Conservation (phyloP, 176 grass and related monocot species). For the Puya raimondii region DNA sequence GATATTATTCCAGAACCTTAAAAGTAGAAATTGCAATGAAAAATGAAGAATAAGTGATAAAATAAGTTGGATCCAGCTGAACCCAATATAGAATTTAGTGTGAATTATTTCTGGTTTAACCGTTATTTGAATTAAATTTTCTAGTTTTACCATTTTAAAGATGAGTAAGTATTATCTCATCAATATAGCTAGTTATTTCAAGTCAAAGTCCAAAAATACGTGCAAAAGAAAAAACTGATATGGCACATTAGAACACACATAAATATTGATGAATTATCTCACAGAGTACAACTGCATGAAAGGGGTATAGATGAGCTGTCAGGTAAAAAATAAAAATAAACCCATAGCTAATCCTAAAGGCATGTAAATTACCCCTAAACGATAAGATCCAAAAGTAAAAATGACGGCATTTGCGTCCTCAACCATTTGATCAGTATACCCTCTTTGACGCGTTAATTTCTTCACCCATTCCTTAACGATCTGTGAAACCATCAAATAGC, state of each 20-base stretch:
- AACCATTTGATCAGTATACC: conserved; percentile 86
- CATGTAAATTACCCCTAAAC: conserved; percentile 59
- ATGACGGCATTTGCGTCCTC: conserved; percentile 89
- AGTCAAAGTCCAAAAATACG: background rate
- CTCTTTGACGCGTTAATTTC: conserved; percentile 76
- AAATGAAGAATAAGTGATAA: background rate
- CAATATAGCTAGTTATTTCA: background rate
- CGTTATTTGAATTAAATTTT: too few species aligned
- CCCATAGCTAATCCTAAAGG: background rate
- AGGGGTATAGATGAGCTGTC: background rate
- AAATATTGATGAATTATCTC: too few species aligned
- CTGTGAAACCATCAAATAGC: conserved; percentile 26
- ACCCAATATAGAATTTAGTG: too few species aligned
- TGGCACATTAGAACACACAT: too few species aligned
- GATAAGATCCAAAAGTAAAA: conserved; percentile 93
- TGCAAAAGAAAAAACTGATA: too few species aligned
- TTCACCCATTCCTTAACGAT: conserved; percentile 87
- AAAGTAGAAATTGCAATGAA: background rate
- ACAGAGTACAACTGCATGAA: too few species aligned
- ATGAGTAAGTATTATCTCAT: background rate
- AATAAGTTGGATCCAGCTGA: too few species aligned
- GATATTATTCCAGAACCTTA: background rate
- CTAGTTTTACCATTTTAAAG: background rate
- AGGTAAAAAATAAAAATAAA: background rate
- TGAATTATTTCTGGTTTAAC: too few species aligned